phyloP scores from a whole-genome alignment of 139 green algal genomes.

The Limnomonas spitsbergensis region DNA sequence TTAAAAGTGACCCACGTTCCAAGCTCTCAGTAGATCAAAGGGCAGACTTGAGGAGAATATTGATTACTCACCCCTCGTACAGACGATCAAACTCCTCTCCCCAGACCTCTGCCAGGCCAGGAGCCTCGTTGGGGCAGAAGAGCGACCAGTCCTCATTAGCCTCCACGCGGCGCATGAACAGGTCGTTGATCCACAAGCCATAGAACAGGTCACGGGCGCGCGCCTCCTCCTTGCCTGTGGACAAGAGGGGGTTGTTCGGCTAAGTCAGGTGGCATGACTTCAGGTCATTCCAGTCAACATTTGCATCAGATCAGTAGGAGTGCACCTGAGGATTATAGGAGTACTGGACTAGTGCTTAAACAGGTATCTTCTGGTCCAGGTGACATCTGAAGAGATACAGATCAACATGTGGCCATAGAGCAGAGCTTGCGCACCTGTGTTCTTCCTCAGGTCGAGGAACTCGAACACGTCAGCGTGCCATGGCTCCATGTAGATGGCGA shows the following conservation, averaged over 20 bases:
- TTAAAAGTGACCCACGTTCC: too few species aligned
- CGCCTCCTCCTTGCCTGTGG: conserved; percentile 64
- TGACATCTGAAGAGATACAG: too few species aligned
- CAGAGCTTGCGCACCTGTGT: conserved; percentile 98
- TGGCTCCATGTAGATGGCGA: conserved; percentile 97
- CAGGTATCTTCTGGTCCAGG: too few species aligned
- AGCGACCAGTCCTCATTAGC: conserved; percentile 85
- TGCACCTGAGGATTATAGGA: too few species aligned
- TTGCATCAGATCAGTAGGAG: not conserved
- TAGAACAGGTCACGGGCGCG: conserved; percentile 98
- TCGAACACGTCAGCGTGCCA: conserved; percentile 93
- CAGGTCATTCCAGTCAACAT: not conserved
- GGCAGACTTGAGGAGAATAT: not conserved
- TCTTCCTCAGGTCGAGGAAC: conserved; percentile 97
- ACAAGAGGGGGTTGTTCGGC: not conserved
- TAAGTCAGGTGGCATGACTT: not conserved
- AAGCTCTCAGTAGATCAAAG: not conserved
- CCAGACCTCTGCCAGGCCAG: conserved; percentile 92
- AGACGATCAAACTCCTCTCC: conserved; percentile 88
- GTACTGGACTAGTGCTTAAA: too few species aligned
- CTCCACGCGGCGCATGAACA: conserved; percentile 94
- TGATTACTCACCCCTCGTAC: conserved; percentile 76
- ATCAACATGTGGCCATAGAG: too few species aligned
- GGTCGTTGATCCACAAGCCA: conserved; percentile 93
- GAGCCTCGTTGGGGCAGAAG: conserved; percentile 97